Base-by-base conservation (phyloP, 352 stramenopile genomes). In the Phytophthora rubi region DNA sequence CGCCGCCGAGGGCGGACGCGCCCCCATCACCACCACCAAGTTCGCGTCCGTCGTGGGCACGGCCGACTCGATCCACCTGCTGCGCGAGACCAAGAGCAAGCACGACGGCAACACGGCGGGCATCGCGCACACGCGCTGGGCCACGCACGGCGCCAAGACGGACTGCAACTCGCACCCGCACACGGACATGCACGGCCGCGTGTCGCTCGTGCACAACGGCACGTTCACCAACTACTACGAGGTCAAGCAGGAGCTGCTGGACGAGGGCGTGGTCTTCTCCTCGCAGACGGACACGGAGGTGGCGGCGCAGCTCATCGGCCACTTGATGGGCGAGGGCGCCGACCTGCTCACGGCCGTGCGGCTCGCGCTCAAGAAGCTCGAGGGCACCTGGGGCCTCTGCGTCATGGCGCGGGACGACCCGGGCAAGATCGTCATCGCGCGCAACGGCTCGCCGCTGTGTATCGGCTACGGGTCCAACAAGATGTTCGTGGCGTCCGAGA, bases 71-170 rank as follows among this genome's bases (percentile, higher is more conserved):
- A 97, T 98, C 70, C 84, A 97, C 63, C 69, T 98, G 45, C 82
- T 98, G 32, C 75, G 89, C 16, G 76, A 94, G 47, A 93, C 97
- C 45, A 83, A 85, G 55, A 70, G 73, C 26, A 70, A 85, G 39
- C 90, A 98, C 71, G 69, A 75, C 4, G 84, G 92, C 59, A 98
- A 99, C 83, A 87, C 83, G 8, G 80, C 98, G 15, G 98, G 97
- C 49, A 99, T 99, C 71, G 98, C 97, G 32, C 98, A 99, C 83
- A 99, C 97, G n/a, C 97, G 98, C 10, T 99, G 98, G 98, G 97
- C 98, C 12, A 99, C 98, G 8, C 98, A 99, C 77, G 98, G 98
- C 49, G 79, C 88, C 54, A 99, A 99, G 77, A 99, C 97, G 6
- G 97, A 99, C 85, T 86, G 89, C 62, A 99, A 99, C 89, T 98